These are phyloP conservation scores for Chrysoporthe cubensis DNA, from an alignment of 2,329 filamentous ascomycete genomes.

Conservation along the genomic window DNA sequence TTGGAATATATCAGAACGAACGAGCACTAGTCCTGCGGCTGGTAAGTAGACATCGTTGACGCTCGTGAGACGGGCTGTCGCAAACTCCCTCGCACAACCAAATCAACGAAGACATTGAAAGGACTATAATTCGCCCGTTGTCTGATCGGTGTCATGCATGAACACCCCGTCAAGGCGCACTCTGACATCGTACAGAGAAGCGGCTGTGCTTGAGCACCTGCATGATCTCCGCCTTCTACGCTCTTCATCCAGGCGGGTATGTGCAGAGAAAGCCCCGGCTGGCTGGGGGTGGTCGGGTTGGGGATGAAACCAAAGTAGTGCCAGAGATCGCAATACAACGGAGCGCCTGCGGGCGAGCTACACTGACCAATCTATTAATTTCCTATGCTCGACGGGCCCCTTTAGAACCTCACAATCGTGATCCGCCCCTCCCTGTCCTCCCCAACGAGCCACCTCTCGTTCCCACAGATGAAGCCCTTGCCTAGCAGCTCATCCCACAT, in stretches of 20 bases:
- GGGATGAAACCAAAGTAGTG: background rate
- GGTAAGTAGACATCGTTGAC: background rate
- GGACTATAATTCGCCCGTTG: background rate
- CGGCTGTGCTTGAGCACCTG: background rate
- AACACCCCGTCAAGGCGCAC: too few relatives aligned
- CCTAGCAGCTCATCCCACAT: slow-evolving; percentile 54
- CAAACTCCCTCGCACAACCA: background rate
- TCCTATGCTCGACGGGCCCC: background rate
- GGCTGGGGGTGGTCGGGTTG: background rate
- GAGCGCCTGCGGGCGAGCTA: background rate
- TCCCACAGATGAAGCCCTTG: slow-evolving; percentile 59
- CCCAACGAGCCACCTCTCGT: slow-evolving; percentile 65
- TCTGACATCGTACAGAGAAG: too few relatives aligned
- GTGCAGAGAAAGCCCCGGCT: too few relatives aligned
- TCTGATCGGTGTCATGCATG: too few relatives aligned
- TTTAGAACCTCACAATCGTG: slow-evolving; percentile 57
- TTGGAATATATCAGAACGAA: background rate
- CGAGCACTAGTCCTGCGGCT: background rate
- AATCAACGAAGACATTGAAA: background rate
- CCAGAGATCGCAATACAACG: background rate
- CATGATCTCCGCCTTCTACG: background rate
- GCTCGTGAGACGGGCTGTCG: background rate
- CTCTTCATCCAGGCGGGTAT: too few relatives aligned
- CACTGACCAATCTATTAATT: background rate
- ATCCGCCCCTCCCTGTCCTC: slow-evolving; percentile 56